Percentiles rank a stretch among this genome's conserved stretches.
Conservation (phyloP, 2,329 filamentous ascomycete genomes). For the Pseudocercospora vitis region DNA sequence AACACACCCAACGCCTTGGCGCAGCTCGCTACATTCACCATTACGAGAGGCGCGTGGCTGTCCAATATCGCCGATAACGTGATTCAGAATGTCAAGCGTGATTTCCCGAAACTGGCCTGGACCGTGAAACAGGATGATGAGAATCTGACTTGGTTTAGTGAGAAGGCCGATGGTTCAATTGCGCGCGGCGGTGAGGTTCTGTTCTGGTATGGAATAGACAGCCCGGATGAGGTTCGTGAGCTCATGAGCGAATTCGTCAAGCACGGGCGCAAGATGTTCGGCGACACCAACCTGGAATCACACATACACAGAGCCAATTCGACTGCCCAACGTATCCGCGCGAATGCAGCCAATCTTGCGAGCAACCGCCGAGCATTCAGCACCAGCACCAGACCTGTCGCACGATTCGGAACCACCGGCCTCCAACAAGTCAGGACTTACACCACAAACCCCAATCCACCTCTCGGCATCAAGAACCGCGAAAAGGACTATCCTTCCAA, state of each 20-base stretch:
- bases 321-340: slow-evolving; percentile 62
- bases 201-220: slow-evolving; percentile 93
- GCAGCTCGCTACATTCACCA: slow-evolving; percentile 84
- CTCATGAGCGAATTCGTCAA: slow-evolving; percentile 83
- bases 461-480: slow-evolving; percentile 82
- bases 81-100: slow-evolving; percentile 89
- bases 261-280: slow-evolving; percentile 82
- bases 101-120: slow-evolving; percentile 88
- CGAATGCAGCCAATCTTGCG: slow-evolving; percentile 46
- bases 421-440: slow-evolving; percentile 42
- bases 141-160: slow-evolving; percentile 97
- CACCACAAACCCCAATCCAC: slow-evolving; percentile 83
- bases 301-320: slow-evolving; percentile 76
- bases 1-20: slow-evolving; percentile 68
- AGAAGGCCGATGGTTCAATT: slow-evolving; percentile 91
- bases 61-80: slow-evolving; percentile 95
- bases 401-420: slow-evolving; percentile 14
- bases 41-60: slow-evolving; percentile 92
- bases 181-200: slow-evolving; percentile 77
- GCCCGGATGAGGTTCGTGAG: slow-evolving; percentile 74
- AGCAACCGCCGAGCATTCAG: slow-evolving; percentile 61
- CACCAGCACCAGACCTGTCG: slow-evolving; percentile 48
- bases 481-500: slow-evolving; percentile 76
- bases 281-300: slow-evolving; percentile 84
- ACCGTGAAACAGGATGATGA: slow-evolving; percentile 96